Base-by-base conservation (phyloP, 345 rosid genomes). In the Sapria himalayana region DNA sequence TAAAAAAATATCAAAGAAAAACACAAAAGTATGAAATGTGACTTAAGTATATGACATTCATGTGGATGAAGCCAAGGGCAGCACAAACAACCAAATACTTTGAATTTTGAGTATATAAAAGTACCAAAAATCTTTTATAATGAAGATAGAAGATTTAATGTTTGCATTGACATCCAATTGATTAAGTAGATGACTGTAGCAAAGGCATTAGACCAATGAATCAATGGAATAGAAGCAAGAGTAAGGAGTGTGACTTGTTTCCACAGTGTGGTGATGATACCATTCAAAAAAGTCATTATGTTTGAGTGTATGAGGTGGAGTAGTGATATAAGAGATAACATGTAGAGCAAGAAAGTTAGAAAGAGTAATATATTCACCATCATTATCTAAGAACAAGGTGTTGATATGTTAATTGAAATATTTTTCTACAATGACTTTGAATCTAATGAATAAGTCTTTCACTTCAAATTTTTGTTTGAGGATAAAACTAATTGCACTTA, bases 231-330 rank as follows among this genome's bases (percentile, higher is more conserved):
- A 10, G 1, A 12, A 14, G 51, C 31, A 5, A 21, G 51, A 15
- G 1, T 33, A 15, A n/a, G 17, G 12, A 14, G 19, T 3, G 9
- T 5, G 42, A n/a, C 29, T 33, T 4, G 19, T 9, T 22, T 46
- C 51, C 12, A 46, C 29, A 2, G 36, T 4, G 24, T 46, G 42
- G 12, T 33, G 17, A 34, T 47, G 51, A 5, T 9, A 13, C 6
- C 42, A 0, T 21, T 47, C 33, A 14, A 23, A 19, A 7, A 47
- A 7, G 8, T 42, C 42, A 36, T 33, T 47, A 9, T 34, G 42
- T 24, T 47, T 1, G 2, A 22, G 42, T 6, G 51, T 47, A 24
- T 37, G 45, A 3, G 52, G 52, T 0, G 45, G 45, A 10, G 53
- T 14, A 5, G n/a, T 7, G 4, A 33, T 19, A 33, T 47, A 42